A percentile compares a stretch with the other conserved stretches of the same genome.
Evolutionary conservation across 2,329 filamentous ascomycete species (phyloP).

Genomic region (Zelopaecilomyces penicillatus): DNA sequence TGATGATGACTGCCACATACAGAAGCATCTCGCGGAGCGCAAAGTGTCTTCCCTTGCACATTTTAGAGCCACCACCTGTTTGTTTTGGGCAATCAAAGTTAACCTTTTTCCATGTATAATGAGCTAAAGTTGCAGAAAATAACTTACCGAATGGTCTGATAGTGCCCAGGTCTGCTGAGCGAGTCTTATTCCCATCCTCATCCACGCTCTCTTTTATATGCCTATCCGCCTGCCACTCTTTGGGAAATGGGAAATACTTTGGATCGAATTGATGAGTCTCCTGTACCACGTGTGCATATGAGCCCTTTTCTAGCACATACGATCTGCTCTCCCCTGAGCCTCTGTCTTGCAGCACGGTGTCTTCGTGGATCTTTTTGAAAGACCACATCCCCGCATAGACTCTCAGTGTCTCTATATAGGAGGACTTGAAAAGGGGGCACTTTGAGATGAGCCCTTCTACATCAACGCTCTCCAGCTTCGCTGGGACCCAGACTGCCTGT

Average conservation of each 20-base stretch:
- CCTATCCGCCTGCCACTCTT: constrained; percentile 26
- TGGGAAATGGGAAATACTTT: constrained; percentile 21
- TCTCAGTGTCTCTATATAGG: constrained; percentile 32
- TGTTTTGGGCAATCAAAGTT: background rate
- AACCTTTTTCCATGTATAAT: background rate
- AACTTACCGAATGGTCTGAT: constrained; percentile 26
- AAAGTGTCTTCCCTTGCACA: constrained; percentile 25
- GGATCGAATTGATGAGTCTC: constrained; percentile 29
- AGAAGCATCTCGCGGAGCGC: constrained; percentile 26
- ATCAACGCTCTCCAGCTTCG: constrained; percentile 26
- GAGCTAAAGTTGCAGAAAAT: background rate
- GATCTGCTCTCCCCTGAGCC: constrained; percentile 10
- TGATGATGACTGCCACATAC: constrained; percentile 25
- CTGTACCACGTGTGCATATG: constrained; percentile 25
- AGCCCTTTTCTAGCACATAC: constrained; percentile 25
- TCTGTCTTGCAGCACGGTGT: constrained; percentile 22
- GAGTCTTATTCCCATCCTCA: constrained; percentile 15
- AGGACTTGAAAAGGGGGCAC: constrained; percentile 30
- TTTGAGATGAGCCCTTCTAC: constrained; percentile 25
- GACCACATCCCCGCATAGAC: constrained; percentile 28
- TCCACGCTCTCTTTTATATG: constrained; percentile 21
- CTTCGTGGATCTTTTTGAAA: constrained; percentile 22
- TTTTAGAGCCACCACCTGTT: constrained; percentile 22
- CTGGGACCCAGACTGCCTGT: constrained; percentile 25
- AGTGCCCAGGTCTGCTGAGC: constrained; percentile 16